Evolutionary conservation across 805 yeast species (phyloP).

Genomic region (Metschnikowia koreensis): DNA sequence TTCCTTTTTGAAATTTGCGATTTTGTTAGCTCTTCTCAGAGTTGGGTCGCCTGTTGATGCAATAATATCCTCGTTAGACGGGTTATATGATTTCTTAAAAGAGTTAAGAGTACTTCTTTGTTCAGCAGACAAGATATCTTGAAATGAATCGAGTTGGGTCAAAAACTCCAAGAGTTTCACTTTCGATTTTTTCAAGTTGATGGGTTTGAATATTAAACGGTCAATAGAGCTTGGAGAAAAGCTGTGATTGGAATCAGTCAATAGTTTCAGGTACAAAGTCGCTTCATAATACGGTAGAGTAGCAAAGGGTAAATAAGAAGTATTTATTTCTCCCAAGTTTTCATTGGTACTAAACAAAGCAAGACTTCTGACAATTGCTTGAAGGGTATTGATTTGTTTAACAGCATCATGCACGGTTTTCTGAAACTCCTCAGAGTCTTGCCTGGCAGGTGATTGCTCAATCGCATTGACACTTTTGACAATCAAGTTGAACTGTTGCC

Average conservation of each 20-base stretch:
- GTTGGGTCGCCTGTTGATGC: conserved; percentile 34
- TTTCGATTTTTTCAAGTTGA: conserved; percentile 34
- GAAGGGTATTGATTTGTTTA: conserved; percentile 44
- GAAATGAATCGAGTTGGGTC: conserved; percentile 16
- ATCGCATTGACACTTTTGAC: conserved; percentile 3
- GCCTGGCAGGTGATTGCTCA: conserved; percentile 26
- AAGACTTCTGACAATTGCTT: conserved; percentile 42
- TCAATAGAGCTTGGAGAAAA: conserved; percentile 3
- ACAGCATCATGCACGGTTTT: conserved; percentile 32
- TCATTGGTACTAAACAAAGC: conserved; percentile 74
- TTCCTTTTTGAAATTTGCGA: conserved; percentile 61
- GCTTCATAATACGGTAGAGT: conserved; percentile 60
- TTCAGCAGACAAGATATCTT: conserved; percentile 32
- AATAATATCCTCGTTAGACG: conserved; percentile 38
- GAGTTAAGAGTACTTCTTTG: conserved; percentile 40
- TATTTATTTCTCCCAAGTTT: conserved; percentile 61
- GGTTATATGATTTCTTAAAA: conserved; percentile 40
- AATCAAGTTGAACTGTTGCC: conserved; percentile 9
- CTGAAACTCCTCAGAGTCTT: conserved; percentile 46
- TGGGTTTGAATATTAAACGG: conserved; percentile 18
- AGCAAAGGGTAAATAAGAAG: conserved; percentile 60
- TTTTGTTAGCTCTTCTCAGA: conserved; percentile 64
- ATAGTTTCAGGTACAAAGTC: conserved; percentile 18
- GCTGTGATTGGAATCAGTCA: conserved; percentile 16
- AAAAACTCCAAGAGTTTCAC: conserved; percentile 39